Percentiles rank a stretch among this genome's conserved stretches.
These are phyloP conservation scores for Cetraspora pellucida DNA, from an alignment of 192 early-diverging fungal genomes.

Conservation along the genomic window DNA sequence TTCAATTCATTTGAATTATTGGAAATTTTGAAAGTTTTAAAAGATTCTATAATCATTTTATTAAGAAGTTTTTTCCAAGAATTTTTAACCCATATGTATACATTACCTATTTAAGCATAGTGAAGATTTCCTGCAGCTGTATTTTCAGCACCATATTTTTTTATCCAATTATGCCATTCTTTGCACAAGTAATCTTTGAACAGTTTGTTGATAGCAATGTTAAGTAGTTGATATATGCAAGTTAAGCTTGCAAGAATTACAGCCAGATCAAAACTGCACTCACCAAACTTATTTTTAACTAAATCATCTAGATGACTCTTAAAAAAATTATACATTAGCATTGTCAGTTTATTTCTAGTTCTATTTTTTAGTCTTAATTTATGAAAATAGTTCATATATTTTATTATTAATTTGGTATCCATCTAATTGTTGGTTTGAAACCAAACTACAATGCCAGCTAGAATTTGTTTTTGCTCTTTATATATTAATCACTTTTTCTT, in stretches of 20 bases:
- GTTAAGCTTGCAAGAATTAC: not conserved
- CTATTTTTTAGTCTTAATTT: not conserved
- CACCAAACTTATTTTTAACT: not conserved
- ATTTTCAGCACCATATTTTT: not conserved
- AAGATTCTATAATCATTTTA: too few relatives aligned
- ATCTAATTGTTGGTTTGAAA: constrained; percentile 10
- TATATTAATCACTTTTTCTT: not conserved
- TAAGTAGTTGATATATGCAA: not conserved
- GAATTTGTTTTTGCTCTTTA: too few relatives aligned
- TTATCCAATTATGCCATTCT: not conserved
- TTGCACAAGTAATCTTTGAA: constrained; percentile 1
- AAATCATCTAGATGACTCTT: not conserved
- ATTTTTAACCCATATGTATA: not conserved
- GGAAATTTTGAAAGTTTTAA: not conserved
- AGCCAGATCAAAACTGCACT: not conserved
- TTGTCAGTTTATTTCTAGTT: not conserved
- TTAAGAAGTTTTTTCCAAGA: not conserved
- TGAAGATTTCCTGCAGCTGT: not conserved
- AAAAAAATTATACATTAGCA: constrained; percentile 10
- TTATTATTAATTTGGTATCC: not conserved
- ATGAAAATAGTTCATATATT: not conserved
- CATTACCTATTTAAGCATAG: not conserved
- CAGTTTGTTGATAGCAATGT: not conserved
- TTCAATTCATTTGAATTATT: not conserved
- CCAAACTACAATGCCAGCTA: not conserved